phyloP scores from a whole-genome alignment of 768 basidiomycete species.

The Fomitopsis pulvina region DNA sequence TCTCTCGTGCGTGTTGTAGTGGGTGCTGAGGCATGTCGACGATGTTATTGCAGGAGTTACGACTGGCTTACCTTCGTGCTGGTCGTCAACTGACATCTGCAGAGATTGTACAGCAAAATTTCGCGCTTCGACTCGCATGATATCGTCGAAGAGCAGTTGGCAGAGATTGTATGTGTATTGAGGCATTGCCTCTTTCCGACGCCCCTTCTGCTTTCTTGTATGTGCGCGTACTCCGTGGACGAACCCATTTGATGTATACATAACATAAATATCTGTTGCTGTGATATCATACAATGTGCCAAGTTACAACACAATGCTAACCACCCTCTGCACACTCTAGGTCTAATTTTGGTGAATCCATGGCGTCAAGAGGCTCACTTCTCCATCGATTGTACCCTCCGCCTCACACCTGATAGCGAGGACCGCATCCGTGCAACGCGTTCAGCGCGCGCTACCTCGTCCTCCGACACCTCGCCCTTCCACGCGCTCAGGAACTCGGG shows the following conservation, averaged over 20 bases:
- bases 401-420: conserved; percentile 11
- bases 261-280: neutral
- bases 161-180: neutral
- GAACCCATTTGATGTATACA: neutral
- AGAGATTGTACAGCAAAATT: conserved; percentile 21
- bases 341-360: neutral
- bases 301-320: conserved; percentile 1
- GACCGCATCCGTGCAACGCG: conserved; percentile 20
- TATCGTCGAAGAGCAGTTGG: neutral
- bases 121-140: conserved; percentile 5
- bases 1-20: neutral
- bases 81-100: conserved; percentile 41
- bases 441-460: conserved; percentile 21
- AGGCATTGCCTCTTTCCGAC: neutral
- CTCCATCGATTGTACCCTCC: neutral
- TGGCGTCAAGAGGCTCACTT: neutral
- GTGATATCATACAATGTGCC: neutral
- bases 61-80: conserved; percentile 35
- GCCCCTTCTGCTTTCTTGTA: neutral
- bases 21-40: too few species aligned
- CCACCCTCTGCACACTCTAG: conserved; percentile 1
- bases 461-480: conserved; percentile 24
- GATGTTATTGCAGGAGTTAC: conserved; percentile 46
- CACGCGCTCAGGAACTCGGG: conserved; percentile 21
- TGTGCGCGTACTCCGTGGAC: neutral